These are phyloP conservation scores for Dentipellis fragilis DNA, from an alignment of 768 basidiomycete species.

Conservation along the genomic window DNA sequence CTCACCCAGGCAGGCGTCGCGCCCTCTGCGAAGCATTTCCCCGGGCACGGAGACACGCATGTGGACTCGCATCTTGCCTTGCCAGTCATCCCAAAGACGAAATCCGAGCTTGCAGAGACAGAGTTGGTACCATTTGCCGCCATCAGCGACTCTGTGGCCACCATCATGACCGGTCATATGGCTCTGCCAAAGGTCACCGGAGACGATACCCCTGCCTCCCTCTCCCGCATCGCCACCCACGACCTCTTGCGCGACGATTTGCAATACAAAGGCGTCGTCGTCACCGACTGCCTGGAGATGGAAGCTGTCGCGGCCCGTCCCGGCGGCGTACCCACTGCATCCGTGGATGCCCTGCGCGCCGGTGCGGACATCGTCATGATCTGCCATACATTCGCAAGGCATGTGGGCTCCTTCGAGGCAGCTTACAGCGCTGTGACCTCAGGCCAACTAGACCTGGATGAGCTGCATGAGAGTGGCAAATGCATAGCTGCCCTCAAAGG, in stretches of 20 bases:
- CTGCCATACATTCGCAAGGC: constrained; percentile 49
- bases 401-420: constrained; percentile 41
- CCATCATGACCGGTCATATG: constrained; percentile 70
- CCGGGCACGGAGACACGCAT: constrained; percentile 66
- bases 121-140: constrained; percentile 51
- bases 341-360: constrained; percentile 45
- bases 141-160: constrained; percentile 34
- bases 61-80: constrained; percentile 62
- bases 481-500: constrained; percentile 43
- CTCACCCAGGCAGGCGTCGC: constrained; percentile 41
- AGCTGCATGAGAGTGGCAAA: constrained; percentile 30
- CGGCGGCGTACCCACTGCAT: constrained; percentile 41
- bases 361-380: constrained; percentile 71
- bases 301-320: constrained; percentile 46
- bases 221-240: constrained; percentile 42
- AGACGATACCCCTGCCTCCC: constrained; percentile 46
- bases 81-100: constrained; percentile 46
- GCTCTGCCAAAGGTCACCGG: constrained; percentile 50
- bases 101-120: constrained; percentile 27
- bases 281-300: constrained; percentile 75
- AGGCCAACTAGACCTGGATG: constrained; percentile 30
- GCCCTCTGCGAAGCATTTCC: constrained; percentile 61
- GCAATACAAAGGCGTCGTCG: constrained; percentile 47
- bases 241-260: constrained; percentile 41
- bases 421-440: constrained; percentile 39